Base-by-base conservation (phyloP, 2,329 filamentous ascomycete genomes). In the Thelonectria blattea region DNA sequence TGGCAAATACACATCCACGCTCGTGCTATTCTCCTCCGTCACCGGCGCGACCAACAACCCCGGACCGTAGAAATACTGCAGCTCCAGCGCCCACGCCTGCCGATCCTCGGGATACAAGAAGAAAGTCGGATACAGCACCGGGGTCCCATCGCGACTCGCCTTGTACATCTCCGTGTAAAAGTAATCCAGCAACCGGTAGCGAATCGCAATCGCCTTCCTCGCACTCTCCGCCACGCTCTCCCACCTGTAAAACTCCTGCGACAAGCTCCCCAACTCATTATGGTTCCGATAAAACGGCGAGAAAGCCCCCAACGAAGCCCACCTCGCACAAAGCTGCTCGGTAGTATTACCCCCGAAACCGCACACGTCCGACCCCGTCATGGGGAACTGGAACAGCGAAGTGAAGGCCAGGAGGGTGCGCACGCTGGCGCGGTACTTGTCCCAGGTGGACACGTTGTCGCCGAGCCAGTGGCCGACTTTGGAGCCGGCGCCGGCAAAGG, bases 401-500 rank as follows among this genome's bases (percentile, higher is more conserved):
- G 42, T 46, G 14, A 46, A 46, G 12, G 42, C 17, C 20, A 46
- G 20, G 2, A 46, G 20, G 11, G 42, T 46, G 17, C 42, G 42
- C 3, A 46, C 27, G 20, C 42, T 46, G 7, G 42, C 42, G 12
- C 42, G 42, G 14, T 46, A 46, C 42, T 20, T 17, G 20, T 46
- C 42, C 42, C 42, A 46, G 2, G 42, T 46, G 2, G 42, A 46
- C 10, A 22, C 18, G 22, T 46, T 46, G 20, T 46, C 42, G 10
- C 85, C 85, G 3, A 86, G 80, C 85, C 85, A 87, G 64, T 90
- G 72, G 69, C 87, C 71, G 74, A 93, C 68, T 79, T 91, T 78
- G 3, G 76, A 71, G 3, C 91, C 91, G 0, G 88, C 86, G 6
- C 91, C 90, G 2, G 89, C 87, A 69, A 91, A 93, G 0, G 90